A percentile compares a stretch with the other conserved stretches of the same genome.
phyloP scores from a whole-genome alignment of 1,139 yeast genomes.

The Sugiyamaella novakii region DNA sequence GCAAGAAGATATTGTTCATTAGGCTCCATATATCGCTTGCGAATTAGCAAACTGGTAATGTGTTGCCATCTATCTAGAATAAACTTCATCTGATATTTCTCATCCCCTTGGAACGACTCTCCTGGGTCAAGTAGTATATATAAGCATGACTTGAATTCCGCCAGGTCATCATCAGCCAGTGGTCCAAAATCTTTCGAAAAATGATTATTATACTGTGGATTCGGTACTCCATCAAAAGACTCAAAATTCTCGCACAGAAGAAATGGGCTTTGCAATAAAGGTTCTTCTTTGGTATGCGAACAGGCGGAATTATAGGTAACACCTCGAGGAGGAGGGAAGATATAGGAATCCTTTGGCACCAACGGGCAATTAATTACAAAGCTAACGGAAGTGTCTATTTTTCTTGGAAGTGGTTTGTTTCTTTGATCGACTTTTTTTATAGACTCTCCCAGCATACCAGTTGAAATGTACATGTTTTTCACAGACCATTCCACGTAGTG shows the following conservation, averaged over 20 bases:
- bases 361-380: not conserved
- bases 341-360: not conserved
- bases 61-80: not conserved
- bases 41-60: constrained; percentile 1
- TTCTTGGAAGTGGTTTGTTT: not conserved
- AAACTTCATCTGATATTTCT: not conserved
- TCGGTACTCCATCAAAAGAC: not conserved
- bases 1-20: constrained; percentile 6
- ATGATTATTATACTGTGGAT: not conserved
- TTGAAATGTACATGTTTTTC: not conserved
- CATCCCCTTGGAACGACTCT: not conserved
- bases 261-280: not conserved
- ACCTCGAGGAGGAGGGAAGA: no score
- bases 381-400: not conserved
- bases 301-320: constrained; percentile 4
- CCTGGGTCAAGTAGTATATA: not conserved
- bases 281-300: not conserved
- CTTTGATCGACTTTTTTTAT: not conserved
- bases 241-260: not conserved
- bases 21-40: constrained; percentile 9
- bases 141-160: not conserved
- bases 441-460: not conserved
- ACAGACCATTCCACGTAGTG: not conserved
- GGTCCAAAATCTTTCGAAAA: not conserved
- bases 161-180: not conserved